A percentile compares a stretch with the other conserved stretches of the same genome.
Conservation (phyloP, 371 early-diverging fungal genomes). For the Dinochytrium kinnereticum region DNA sequence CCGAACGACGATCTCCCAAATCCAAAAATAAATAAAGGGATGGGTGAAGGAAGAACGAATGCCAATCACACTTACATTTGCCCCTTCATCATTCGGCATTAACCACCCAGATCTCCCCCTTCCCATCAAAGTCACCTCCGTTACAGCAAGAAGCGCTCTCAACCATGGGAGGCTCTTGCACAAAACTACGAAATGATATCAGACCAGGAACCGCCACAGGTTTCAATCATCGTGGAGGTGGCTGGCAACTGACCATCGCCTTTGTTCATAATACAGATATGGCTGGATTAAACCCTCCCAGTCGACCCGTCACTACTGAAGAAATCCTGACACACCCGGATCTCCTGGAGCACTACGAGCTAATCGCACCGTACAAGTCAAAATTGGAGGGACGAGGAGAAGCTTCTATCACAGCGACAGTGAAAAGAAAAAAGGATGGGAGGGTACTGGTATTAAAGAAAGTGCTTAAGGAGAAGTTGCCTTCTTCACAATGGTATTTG, state of each 20-base stretch:
- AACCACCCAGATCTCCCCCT: neutral
- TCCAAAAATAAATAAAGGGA: neutral
- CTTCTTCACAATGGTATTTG: slow-evolving; percentile 18
- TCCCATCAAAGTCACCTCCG: neutral
- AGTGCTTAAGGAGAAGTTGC: slow-evolving; percentile 9
- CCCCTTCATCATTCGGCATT: neutral
- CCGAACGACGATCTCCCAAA: no score
- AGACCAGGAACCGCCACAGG: slow-evolving; percentile 7
- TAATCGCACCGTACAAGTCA: slow-evolving; percentile 3
- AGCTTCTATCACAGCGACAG: slow-evolving; percentile 20
- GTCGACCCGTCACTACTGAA: slow-evolving; percentile 3
- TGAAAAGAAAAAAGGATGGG: slow-evolving; percentile 20
- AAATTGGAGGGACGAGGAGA: slow-evolving; percentile 14
- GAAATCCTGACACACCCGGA: slow-evolving; percentile 21
- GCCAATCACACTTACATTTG: neutral
- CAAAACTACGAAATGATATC: neutral
- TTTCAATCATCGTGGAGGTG: neutral
- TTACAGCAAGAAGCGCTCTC: neutral
- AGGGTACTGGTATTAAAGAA: slow-evolving; percentile 13
- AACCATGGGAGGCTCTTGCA: neutral
- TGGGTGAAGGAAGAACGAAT: neutral
- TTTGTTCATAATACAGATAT: neutral
- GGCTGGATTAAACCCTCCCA: neutral
- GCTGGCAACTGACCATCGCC: neutral
- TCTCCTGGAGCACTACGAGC: slow-evolving; percentile 1